Percentiles rank a stretch among this genome's conserved stretches.
These are phyloP conservation scores for Drosera spatulata DNA, from an alignment of 179 eudicot genomes.

Conservation along the genomic window DNA sequence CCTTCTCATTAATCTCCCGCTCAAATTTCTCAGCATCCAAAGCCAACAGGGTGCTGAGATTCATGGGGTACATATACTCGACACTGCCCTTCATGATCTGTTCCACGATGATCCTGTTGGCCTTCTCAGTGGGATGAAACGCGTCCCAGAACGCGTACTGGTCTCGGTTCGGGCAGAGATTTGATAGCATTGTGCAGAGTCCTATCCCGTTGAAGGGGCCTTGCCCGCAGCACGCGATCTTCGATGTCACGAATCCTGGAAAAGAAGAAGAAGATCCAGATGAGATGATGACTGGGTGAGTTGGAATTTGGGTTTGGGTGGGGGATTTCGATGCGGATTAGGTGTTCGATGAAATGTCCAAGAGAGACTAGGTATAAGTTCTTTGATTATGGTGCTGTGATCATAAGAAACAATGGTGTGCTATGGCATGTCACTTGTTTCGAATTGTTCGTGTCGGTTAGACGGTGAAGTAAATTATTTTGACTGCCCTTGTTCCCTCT, in stretches of 20 bases:
- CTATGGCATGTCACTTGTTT: neutral
- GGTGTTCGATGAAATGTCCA: neutral
- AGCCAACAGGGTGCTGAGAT: conserved; percentile 51
- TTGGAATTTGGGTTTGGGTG: neutral
- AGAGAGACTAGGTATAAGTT: neutral
- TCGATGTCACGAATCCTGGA: conserved; percentile 32
- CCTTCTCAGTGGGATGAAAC: conserved; percentile 67
- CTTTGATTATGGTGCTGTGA: neutral
- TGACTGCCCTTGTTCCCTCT: too few relatives aligned
- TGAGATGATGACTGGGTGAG: neutral
- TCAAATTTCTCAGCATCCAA: conserved; percentile 33
- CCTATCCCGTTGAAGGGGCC: conserved; percentile 80
- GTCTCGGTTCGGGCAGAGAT: conserved; percentile 56
- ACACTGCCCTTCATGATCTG: conserved; percentile 38
- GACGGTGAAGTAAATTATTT: too few relatives aligned
- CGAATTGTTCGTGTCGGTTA: too few relatives aligned
- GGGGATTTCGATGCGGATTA: neutral
- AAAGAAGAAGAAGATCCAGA: neutral
- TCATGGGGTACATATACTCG: conserved; percentile 69
- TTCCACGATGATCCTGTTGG: conserved; percentile 50
- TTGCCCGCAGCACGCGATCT: conserved; percentile 54
- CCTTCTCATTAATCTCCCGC: neutral
- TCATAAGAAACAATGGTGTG: neutral
- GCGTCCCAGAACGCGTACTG: conserved; percentile 66
- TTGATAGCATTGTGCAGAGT: conserved; percentile 47